Conservation (phyloP, 140 eudicot genomes). For the Erigeron philadelphicus region DNA sequence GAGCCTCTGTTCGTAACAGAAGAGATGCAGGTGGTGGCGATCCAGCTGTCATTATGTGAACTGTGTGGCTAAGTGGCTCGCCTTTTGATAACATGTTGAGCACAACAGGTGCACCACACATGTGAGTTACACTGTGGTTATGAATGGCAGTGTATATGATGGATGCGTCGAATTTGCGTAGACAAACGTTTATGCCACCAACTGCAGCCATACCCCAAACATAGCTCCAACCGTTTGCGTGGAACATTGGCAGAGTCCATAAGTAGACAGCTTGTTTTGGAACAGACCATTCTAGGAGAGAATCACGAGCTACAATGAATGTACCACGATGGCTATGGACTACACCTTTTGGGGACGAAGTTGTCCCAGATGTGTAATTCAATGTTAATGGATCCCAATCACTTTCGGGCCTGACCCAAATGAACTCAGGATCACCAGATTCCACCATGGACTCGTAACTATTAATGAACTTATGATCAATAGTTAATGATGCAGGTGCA, state of each 20-base stretch:
- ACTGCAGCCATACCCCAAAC: constrained; percentile 32
- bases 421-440: neutral
- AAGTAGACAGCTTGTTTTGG: constrained; percentile 22
- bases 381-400: constrained; percentile 6
- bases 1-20: constrained; percentile 21
- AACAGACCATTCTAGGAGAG: constrained; percentile 6
- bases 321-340: neutral
- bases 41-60: constrained; percentile 25
- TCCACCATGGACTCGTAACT: neutral
- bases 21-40: constrained; percentile 27
- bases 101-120: constrained; percentile 36
- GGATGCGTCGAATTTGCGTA: constrained; percentile 18
- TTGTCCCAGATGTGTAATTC: neutral
- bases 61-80: constrained; percentile 19
- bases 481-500: neutral
- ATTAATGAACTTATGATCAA: neutral
- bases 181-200: constrained; percentile 18
- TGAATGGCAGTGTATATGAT: constrained; percentile 7
- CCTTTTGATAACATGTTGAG: constrained; percentile 7
- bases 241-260: constrained; percentile 9
- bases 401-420: neutral
- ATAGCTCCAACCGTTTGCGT: constrained; percentile 26
- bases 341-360: constrained; percentile 6
- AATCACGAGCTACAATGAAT: constrained; percentile 12
- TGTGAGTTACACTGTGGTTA: constrained; percentile 26